A percentile compares a stretch with the other conserved stretches of the same genome.
Conservation (phyloP, 2,329 filamentous ascomycete species). For the Lasiodiplodia hormozganensis region DNA sequence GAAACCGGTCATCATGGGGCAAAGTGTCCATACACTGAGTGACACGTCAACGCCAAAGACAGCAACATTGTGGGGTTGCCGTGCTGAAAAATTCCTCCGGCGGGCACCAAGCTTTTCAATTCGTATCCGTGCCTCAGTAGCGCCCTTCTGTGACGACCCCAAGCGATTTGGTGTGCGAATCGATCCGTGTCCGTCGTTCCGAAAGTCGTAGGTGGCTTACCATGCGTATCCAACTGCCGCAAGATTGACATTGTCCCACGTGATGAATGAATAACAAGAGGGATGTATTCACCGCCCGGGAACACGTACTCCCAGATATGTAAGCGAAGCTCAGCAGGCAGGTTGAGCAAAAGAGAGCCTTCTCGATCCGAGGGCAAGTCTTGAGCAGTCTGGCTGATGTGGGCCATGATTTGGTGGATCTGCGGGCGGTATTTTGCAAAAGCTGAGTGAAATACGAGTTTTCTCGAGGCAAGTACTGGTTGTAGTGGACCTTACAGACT, state of each 20-base stretch:
- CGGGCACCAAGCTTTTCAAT: background rate
- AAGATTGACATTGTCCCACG: background rate
- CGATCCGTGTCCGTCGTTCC: background rate
- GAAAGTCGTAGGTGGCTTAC: background rate
- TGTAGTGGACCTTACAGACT: background rate
- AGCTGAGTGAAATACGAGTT: background rate
- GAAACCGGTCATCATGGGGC: background rate
- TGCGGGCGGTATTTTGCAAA: background rate
- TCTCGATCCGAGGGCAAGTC: background rate
- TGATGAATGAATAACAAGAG: background rate
- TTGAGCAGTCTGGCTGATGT: background rate
- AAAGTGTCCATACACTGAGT: background rate
- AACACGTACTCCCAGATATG: background rate
- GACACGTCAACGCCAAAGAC: background rate
- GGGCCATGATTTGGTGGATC: background rate
- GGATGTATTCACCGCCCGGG: background rate
- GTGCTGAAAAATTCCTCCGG: background rate
- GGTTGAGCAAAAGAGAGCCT: background rate
- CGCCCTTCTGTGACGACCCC: background rate
- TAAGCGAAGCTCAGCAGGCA: background rate
- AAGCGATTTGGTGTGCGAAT: background rate
- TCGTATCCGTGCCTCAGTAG: background rate
- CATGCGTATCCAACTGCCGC: background rate
- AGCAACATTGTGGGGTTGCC: background rate
- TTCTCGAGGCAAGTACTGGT: background rate